Evolutionary conservation across 2,329 filamentous ascomycete genomes (phyloP).

Genomic region (Coleophoma cylindrospora): DNA sequence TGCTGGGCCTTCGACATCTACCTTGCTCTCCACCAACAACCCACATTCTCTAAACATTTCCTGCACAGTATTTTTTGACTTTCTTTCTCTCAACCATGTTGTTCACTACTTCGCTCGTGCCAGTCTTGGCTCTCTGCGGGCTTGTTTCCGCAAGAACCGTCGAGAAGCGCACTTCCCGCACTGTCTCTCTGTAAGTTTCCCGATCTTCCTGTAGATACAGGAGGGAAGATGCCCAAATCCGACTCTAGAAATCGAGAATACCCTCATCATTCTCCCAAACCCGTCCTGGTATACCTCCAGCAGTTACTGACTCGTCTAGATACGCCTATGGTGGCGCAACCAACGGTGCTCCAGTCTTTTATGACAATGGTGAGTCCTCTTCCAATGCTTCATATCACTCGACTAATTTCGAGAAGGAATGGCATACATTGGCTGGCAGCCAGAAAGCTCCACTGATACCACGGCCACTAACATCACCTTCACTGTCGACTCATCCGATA

Average conservation of each 20-base stretch:
- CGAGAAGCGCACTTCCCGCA: constrained; percentile 34
- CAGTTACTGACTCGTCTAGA: too few species aligned
- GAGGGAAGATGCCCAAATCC: too few species aligned
- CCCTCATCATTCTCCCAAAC: too few species aligned
- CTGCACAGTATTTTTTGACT: not conserved
- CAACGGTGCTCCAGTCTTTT: constrained; percentile 25
- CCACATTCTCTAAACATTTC: not conserved
- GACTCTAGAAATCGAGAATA: too few species aligned
- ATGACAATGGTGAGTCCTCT: constrained; percentile 25
- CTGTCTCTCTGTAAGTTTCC: constrained; percentile 7
- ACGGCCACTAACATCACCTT: constrained; percentile 26
- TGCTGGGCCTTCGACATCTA: not conserved
- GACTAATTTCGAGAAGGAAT: constrained; percentile 15
- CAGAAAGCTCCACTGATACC: constrained; percentile 10
- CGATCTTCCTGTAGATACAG: too few species aligned
- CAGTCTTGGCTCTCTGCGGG: constrained; percentile 30
- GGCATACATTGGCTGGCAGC: constrained; percentile 25
- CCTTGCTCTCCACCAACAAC: not conserved
- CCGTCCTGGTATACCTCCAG: too few species aligned
- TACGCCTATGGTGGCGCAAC: constrained; percentile 25
- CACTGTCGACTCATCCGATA: constrained; percentile 15
- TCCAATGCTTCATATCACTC: not conserved
- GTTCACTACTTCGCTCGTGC: constrained; percentile 30
- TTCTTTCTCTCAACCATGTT: not conserved
- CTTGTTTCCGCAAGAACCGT: constrained; percentile 49